Evolutionary conservation across 192 early-diverging fungal genomes (phyloP).

Genomic region (Mortierella alpina): DNA sequence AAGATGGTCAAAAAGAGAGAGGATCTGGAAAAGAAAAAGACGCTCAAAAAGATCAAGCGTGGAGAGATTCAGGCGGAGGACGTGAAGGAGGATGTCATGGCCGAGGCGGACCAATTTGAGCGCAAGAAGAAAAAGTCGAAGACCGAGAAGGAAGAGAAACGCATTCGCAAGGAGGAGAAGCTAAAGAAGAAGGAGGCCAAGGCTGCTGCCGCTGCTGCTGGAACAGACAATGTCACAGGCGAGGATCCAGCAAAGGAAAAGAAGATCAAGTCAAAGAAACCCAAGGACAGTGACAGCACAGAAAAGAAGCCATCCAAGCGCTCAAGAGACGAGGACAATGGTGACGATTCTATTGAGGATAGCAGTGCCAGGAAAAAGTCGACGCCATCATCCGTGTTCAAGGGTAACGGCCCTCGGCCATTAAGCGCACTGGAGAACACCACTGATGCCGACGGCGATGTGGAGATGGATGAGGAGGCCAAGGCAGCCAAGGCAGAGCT

Average conservation of each 20-base stretch:
- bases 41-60: conserved; percentile 41
- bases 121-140: conserved; percentile 31
- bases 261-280: background rate
- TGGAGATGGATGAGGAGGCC: conserved; percentile 30
- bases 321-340: conserved; percentile 1
- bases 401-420: conserved; percentile 52
- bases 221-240: background rate
- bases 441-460: conserved; percentile 15
- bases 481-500: conserved; percentile 22
- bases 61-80: conserved; percentile 41
- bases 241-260: conserved; percentile 10
- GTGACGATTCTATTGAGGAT: background rate
- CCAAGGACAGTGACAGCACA: background rate
- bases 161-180: conserved; percentile 28
- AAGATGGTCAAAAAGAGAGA: conserved; percentile 61
- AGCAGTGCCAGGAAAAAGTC: conserved; percentile 26
- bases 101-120: conserved; percentile 35
- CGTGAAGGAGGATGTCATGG: conserved; percentile 18
- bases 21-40: conserved; percentile 61
- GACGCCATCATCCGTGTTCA: conserved; percentile 40
- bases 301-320: conserved; percentile 21
- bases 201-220: background rate
- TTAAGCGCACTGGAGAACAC: conserved; percentile 23
- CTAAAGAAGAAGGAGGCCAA: conserved; percentile 29
- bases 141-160: conserved; percentile 24